Base-by-base conservation (phyloP, 2,329 filamentous ascomycete genomes). In the Cytospora mali region DNA sequence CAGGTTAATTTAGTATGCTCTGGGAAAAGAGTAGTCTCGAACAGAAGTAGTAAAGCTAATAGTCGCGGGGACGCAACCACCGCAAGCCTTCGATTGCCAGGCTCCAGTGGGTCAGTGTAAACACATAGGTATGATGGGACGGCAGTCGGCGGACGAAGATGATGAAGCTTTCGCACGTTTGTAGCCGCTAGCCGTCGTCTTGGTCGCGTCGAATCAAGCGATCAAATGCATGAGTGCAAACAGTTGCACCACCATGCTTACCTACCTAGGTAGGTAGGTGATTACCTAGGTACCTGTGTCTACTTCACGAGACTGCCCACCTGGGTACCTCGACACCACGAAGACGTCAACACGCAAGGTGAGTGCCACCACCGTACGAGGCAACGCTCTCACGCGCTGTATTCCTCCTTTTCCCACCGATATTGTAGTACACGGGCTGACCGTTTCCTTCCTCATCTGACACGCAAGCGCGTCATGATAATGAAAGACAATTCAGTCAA, bases 401-500 rank as follows among this genome's bases (percentile, higher is more conserved):
- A n/a, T n/a, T n/a, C n/a, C n/a, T n/a, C 14, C 27, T 6, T 52
- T 7, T 4, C 18, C 29, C 23, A 6, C 14, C 11, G 11, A n/a
- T 9, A 18, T 7, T 31, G 29, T 29, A 31, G 18, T 16, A 29
- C n/a, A 54, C 51, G 7, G 16, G 9, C 25, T 23, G n/a, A 46
- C 42, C 42, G 16, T 21, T 29, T 72, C 81, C 81, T 85, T 84
- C 83, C 74, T 83, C 78, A 74, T 76, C 74, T 72, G 76, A 74
- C 69, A 77, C 77, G 64, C 71, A 66, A 77, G 74, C 56, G 77
- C 75, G 75, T 68, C 73, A 75, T 61, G 72, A 77, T 73, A 79
- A 85, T 79, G 83, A 86, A 84, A 83, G 80, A 77, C 72, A 65
- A 58, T 59, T 54, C 71, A 75, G 69, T 73, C 66, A 67, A 71